Conservation (phyloP, 768 basidiomycete genomes). For the Trametopsis cervina region DNA sequence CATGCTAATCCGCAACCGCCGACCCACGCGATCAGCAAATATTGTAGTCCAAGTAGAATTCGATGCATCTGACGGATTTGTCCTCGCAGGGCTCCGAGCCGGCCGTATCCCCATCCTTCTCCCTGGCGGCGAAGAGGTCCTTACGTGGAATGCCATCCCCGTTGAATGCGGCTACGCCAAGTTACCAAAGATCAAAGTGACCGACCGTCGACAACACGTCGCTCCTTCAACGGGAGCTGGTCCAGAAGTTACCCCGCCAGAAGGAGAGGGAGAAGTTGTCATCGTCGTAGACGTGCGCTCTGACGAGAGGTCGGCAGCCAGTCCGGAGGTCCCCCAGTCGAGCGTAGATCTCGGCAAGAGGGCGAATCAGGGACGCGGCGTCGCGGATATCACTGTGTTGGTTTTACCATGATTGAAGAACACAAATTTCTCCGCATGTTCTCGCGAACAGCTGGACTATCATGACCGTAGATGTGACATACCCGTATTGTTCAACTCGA, state of each 20-base stretch:
- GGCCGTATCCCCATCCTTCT: constrained; percentile 66
- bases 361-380: background rate
- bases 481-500: too few relatives aligned
- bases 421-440: too few relatives aligned
- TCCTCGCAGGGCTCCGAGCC: constrained; percentile 68
- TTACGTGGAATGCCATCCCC: constrained; percentile 66
- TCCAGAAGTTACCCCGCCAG: constrained; percentile 16
- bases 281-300: constrained; percentile 47
- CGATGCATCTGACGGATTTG: constrained; percentile 63
- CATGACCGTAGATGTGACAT: too few relatives aligned
- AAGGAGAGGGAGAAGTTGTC: constrained; percentile 39
- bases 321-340: background rate
- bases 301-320: constrained; percentile 24
- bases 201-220: constrained; percentile 38
- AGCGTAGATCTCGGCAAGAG: background rate
- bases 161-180: constrained; percentile 65
- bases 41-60: constrained; percentile 69
- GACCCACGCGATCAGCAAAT: constrained; percentile 57
- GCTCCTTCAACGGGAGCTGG: constrained; percentile 18
- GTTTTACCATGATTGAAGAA: constrained; percentile 5
- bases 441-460: too few relatives aligned
- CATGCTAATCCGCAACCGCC: constrained; percentile 58
- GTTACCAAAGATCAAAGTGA: constrained; percentile 56
- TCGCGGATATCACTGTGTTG: background rate
- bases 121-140: constrained; percentile 59